Percentiles rank a stretch among this genome's conserved stretches.
phyloP scores from a whole-genome alignment of 1,284 basidiomycete genomes.

The Melampsora larici-populina region DNA sequence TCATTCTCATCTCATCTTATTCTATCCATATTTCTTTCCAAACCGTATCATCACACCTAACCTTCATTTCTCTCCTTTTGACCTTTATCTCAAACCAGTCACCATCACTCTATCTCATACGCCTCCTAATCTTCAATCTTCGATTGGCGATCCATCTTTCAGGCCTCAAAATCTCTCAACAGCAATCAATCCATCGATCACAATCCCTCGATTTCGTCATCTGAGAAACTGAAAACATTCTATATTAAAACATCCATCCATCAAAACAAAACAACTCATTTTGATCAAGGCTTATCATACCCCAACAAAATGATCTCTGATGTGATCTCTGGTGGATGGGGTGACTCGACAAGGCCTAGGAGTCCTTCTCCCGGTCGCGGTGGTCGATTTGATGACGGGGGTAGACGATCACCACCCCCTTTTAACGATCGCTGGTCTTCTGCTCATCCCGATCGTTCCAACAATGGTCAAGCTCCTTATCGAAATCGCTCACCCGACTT shows the following conservation, averaged over 20 bases:
- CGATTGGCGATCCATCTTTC: neutral
- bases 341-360: constrained; percentile 25
- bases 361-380: constrained; percentile 41
- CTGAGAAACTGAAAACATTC: neutral
- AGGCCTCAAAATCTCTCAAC: neutral
- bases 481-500: constrained; percentile 33
- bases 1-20: neutral
- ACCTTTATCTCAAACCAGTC: neutral
- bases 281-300: neutral
- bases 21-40: neutral
- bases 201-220: neutral
- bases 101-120: neutral
- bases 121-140: neutral
- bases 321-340: neutral
- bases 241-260: too few species aligned
- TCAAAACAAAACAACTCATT: too few species aligned
- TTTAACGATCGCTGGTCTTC: neutral
- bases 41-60: neutral
- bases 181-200: neutral
- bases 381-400: constrained; percentile 39
- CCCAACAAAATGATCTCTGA: neutral
- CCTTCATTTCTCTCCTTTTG: neutral
- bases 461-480: constrained; percentile 4
- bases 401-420: constrained; percentile 28
- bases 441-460: neutral